phyloP scores from a whole-genome alignment of 768 basidiomycete genomes.

The Boletellus sp. region DNA sequence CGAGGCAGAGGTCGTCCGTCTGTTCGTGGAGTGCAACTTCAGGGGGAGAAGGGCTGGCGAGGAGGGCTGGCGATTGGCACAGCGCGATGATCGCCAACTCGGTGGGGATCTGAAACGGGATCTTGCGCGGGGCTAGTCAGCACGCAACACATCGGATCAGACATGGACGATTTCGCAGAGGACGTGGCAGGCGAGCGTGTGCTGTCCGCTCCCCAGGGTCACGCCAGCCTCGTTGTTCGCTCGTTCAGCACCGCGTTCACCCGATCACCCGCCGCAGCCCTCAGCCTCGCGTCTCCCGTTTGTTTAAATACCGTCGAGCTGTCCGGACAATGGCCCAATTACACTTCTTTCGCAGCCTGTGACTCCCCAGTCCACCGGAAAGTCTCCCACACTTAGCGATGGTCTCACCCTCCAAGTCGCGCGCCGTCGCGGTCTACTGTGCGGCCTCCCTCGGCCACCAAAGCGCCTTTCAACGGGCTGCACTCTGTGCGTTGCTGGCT shows the following conservation, averaged over 20 bases:
- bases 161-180: too few species aligned
- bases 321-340: conserved; percentile 10
- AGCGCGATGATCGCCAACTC: too few species aligned
- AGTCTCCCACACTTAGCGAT: conserved; percentile 11
- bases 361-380: neutral
- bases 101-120: neutral
- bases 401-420: conserved; percentile 31
- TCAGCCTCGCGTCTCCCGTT: conserved; percentile 10
- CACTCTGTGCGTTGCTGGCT: conserved; percentile 52
- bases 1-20: conserved; percentile 50
- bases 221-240: conserved; percentile 22
- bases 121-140: neutral
- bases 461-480: conserved; percentile 62
- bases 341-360: neutral
- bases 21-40: conserved; percentile 79
- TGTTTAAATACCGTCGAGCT: conserved; percentile 25
- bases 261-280: conserved; percentile 13
- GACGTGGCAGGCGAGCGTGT: too few species aligned
- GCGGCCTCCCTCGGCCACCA: conserved; percentile 68
- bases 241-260: conserved; percentile 7
- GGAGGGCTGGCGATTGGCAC: conserved; percentile 36
- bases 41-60: conserved; percentile 43
- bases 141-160: too few species aligned
- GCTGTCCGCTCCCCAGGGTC: neutral
- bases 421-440: conserved; percentile 77